A percentile compares a stretch with the other conserved stretches of the same genome.
Evolutionary conservation across 371 early-diverging fungal genomes (phyloP).

Genomic region (Circinella minor): DNA sequence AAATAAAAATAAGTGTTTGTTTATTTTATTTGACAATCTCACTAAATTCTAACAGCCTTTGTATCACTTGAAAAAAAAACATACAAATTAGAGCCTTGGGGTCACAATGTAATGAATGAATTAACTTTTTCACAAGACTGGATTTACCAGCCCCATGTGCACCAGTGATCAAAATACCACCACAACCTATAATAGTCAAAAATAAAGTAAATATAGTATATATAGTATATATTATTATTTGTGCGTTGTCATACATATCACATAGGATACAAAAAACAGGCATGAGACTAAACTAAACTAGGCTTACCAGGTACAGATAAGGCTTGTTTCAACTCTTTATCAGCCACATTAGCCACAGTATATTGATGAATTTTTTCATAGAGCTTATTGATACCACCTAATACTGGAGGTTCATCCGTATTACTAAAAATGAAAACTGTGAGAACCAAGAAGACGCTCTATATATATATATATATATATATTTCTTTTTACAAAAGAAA

Average conservation of each 20-base stretch:
- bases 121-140: constrained; percentile 61
- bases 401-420: neutral
- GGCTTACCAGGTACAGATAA: constrained; percentile 53
- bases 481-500: neutral
- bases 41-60: too few relatives aligned
- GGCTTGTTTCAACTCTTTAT: constrained; percentile 48
- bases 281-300: neutral
- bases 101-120: constrained; percentile 43
- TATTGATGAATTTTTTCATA: constrained; percentile 55
- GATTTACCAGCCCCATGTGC: constrained; percentile 90
- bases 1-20: neutral
- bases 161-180: constrained; percentile 83
- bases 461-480: neutral
- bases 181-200: constrained; percentile 45
- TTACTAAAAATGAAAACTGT: neutral
- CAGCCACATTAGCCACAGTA: constrained; percentile 55
- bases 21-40: too few relatives aligned
- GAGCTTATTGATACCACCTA: constrained; percentile 58
- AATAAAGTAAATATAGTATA: too few relatives aligned
- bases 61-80: constrained; percentile 18
- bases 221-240: too few relatives aligned
- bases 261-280: too few relatives aligned
- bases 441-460: too few relatives aligned
- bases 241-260: too few relatives aligned
- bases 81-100: constrained; percentile 62